Evolutionary conservation across 2,329 filamentous ascomycete genomes (phyloP).

Genomic region (Penicillium sp.): DNA sequence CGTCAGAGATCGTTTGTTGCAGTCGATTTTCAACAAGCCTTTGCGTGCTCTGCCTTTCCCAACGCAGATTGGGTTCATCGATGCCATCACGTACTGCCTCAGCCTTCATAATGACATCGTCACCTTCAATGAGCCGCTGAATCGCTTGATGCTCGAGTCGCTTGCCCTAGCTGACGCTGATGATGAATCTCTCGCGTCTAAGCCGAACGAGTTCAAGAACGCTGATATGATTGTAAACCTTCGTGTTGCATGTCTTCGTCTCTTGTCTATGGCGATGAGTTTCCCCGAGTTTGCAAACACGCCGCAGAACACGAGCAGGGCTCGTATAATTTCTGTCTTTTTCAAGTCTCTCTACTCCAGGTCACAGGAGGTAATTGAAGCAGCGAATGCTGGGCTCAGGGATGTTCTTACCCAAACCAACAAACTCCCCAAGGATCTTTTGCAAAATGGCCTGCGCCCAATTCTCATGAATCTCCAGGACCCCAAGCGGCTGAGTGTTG

Average conservation of each 20-base stretch:
- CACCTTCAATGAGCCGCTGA: conserved; percentile 85
- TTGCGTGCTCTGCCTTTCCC: conserved; percentile 87
- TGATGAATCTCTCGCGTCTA: conserved; percentile 87
- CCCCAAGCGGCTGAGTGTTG: conserved; percentile 80
- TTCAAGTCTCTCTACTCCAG: conserved; percentile 97
- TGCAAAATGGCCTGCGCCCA: conserved; percentile 88
- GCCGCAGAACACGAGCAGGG: conserved; percentile 59
- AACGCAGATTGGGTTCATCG: conserved; percentile 96
- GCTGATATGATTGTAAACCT: conserved; percentile 89
- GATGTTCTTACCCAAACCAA: conserved; percentile 82
- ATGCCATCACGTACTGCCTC: conserved; percentile 94
- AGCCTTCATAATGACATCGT: conserved; percentile 84
- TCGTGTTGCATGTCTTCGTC: conserved; percentile 85
- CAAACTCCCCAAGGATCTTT: conserved; percentile 88
- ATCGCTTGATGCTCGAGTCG: conserved; percentile 86
- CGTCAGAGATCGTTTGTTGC: conserved; percentile 83
- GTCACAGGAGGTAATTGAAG: conserved; percentile 85
- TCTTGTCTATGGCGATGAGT: conserved; percentile 87
- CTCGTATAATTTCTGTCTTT: conserved; percentile 84
- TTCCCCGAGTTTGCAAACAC: conserved; percentile 86
- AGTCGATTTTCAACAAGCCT: conserved; percentile 92
- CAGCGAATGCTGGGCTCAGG: conserved; percentile 84
- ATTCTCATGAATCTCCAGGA: conserved; percentile 97
- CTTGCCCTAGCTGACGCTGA: conserved; percentile 90
- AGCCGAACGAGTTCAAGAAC: conserved; percentile 90